These are phyloP conservation scores for Oxyria digyna DNA, from an alignment of 148 eudicot species.

Conservation along the genomic window DNA sequence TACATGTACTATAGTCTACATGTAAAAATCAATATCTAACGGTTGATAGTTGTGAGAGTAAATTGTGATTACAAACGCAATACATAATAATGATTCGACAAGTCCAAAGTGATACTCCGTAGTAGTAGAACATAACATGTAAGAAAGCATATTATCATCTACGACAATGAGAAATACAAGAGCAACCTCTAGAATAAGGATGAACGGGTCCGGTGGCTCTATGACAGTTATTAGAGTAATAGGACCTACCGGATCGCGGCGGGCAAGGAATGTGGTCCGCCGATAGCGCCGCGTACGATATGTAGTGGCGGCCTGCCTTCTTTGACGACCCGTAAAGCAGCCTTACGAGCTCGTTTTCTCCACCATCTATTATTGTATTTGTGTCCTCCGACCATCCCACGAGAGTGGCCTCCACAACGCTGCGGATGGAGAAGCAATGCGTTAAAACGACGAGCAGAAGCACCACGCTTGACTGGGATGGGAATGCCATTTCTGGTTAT, in stretches of 20 bases:
- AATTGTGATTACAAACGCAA: too few relatives aligned
- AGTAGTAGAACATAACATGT: too few relatives aligned
- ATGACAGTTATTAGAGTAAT: slow-evolving; percentile 29
- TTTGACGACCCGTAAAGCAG: slow-evolving; percentile 20
- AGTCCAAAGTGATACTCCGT: too few relatives aligned
- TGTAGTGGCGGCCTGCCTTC: slow-evolving; percentile 18
- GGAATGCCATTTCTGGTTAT: not conserved
- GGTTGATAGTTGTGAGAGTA: too few relatives aligned
- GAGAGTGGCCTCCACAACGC: not conserved
- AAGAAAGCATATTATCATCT: too few relatives aligned
- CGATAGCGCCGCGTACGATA: slow-evolving; percentile 30
- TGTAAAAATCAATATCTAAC: too few relatives aligned
- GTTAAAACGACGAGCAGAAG: not conserved
- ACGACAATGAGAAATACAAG: slow-evolving; percentile 22
- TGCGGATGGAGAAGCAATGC: not conserved
- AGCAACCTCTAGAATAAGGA: slow-evolving; percentile 35
- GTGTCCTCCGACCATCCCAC: not conserved
- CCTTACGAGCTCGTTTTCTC: not conserved
- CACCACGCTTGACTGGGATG: not conserved
- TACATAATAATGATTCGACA: too few relatives aligned
- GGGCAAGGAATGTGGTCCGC: slow-evolving; percentile 33
- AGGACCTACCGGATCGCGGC: slow-evolving; percentile 33
- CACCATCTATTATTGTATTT: too few relatives aligned
- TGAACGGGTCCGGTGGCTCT: slow-evolving; percentile 23
- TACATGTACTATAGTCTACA: too few relatives aligned